Base-by-base conservation (phyloP, 1,284 basidiomycete genomes). In the Naganishia liquefaciens region DNA sequence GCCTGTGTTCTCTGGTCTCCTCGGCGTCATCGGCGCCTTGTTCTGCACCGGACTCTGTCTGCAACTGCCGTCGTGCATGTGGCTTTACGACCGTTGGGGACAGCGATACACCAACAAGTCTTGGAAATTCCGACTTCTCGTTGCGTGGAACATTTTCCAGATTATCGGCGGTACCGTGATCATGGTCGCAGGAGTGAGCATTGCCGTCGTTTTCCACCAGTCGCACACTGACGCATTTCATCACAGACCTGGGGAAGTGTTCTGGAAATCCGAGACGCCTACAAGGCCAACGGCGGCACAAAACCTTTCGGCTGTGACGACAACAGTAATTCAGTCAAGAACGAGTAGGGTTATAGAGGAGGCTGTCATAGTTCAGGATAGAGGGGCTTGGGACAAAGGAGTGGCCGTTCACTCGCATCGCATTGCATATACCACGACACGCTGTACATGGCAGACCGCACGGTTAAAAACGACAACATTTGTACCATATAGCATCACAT, bases 111-210 rank as follows among this genome's bases (percentile, higher is more conserved):
- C 57, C 4, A 47, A 68, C 62, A 67, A 66, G 30, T 61, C 54
- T 7, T 50, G 58, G 19, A 47, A 51, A 19, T 70, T 62, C 58
- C 64, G 55, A 44, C 30, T 64, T 7, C 52, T 70, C 25, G 54
- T 70, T 52, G 69, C 60, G 5, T 54, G 73, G 40, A 73, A 75
- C 39, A 39, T 73, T 27, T 66, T 71, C 54, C 65, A 77, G 53
- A 69, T 79, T 44, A 64, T 75, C n/a, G 62, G 72, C 37, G 77
- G 75, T 27, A 55, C 69, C 1, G 75, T 78, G 63, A 70, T 79
- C 62, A 72, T 74, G 39, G 70, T 79, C n/a, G 74, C 70, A 2
- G 78, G 78, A 3, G 60, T 62, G 39, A 62, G 58, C 51, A 50
- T 9, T 30, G 7, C 21, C 19, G 25, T 1, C 25, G 46, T 13